Evolutionary conservation across 768 basidiomycete genomes (phyloP).

Genomic region (Trametes cubensis): DNA sequence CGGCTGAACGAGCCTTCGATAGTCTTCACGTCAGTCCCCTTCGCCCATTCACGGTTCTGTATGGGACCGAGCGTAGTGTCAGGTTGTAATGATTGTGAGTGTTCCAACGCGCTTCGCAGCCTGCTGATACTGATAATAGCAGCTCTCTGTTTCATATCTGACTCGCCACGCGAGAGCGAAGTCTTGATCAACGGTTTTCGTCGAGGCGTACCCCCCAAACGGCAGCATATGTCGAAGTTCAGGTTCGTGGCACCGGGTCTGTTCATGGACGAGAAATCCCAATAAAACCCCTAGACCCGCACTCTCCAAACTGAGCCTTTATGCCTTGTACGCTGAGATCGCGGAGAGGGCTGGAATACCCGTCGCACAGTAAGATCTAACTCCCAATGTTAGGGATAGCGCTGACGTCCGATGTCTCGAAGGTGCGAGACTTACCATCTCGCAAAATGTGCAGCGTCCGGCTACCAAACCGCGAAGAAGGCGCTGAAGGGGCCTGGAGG

Average conservation of each 20-base stretch:
- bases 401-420: neutral
- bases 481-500: constrained; percentile 46
- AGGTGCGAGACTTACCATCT: constrained; percentile 42
- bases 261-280: neutral
- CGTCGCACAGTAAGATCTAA: constrained; percentile 16
- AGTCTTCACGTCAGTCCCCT: constrained; percentile 59
- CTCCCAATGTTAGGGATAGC: neutral
- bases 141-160: constrained; percentile 77
- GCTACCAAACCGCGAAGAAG: constrained; percentile 56
- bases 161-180: constrained; percentile 50
- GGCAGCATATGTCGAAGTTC: constrained; percentile 62
- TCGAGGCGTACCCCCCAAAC: constrained; percentile 75
- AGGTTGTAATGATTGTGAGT: constrained; percentile 73
- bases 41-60: constrained; percentile 56
- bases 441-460: constrained; percentile 43
- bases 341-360: constrained; percentile 23
- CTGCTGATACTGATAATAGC: constrained; percentile 13
- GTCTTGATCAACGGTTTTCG: constrained; percentile 79
- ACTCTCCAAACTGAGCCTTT: constrained; percentile 56
- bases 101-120: constrained; percentile 12
- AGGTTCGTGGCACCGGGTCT: constrained; percentile 45
- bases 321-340: constrained; percentile 46
- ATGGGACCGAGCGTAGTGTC: constrained; percentile 36
- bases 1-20: constrained; percentile 53
- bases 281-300: constrained; percentile 43